phyloP scores from a whole-genome alignment of 768 basidiomycete species.

The Fomitopsis serialis region DNA sequence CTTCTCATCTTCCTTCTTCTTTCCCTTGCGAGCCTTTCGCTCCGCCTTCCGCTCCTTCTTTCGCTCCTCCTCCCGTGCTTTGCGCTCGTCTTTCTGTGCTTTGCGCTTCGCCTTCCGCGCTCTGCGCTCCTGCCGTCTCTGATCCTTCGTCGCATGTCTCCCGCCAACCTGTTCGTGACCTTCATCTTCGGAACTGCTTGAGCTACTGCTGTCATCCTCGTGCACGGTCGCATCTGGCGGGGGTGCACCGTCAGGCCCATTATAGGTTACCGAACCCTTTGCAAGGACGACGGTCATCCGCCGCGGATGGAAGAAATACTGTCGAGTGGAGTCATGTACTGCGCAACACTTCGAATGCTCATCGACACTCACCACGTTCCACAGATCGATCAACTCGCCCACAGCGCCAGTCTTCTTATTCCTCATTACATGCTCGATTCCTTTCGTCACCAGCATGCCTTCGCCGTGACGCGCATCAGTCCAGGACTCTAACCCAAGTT shows the following conservation, averaged over 20 bases:
- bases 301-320: constrained; percentile 15
- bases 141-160: no score
- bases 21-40: constrained; percentile 1
- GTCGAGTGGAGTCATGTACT: background rate
- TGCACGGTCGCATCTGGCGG: constrained; percentile 6
- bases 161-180: no score
- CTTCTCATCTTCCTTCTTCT: constrained; percentile 2
- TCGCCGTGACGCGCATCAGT: background rate
- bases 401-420: constrained; percentile 23
- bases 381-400: constrained; percentile 35
- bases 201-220: no score
- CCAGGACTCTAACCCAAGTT: no score
- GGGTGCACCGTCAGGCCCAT: background rate
- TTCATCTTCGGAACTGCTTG: no score
- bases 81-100: no score
- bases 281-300: constrained; percentile 11
- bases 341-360: background rate
- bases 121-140: no score
- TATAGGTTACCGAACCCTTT: constrained; percentile 9
- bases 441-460: constrained; percentile 5
- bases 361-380: constrained; percentile 39
- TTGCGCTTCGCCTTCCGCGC: no score
- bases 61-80: background rate
- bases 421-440: constrained; percentile 4
- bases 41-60: background rate